Evolutionary conservation across 2,329 filamentous ascomycete species (phyloP), one percentile per base, ranked within the genome.

Genomic region (Calonectria hawksworthii): DNA sequence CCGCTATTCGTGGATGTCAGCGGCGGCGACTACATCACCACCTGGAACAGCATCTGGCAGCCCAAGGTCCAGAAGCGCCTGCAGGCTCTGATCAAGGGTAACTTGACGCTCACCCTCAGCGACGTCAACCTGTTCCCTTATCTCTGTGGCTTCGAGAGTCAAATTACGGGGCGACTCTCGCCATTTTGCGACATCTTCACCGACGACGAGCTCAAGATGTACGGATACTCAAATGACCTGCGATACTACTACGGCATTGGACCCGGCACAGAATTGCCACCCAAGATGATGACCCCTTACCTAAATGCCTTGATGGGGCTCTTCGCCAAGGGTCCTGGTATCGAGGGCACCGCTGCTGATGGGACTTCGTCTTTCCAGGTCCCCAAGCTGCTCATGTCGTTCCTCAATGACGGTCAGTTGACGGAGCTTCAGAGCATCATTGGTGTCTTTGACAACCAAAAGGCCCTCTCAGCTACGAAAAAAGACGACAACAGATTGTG

Each of bases 141-240:
- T 78, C 86, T 94, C n/a, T 95, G 93, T 78, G 93, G 92, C 5
- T 94, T 93, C 74, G 93, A 95, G 79, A 92, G 89, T 4, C 93
- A 94, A 79, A 93, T 94, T 76, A 91, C 87, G 0, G 92, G 93
- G 1, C 85, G 84, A 2, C 82, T 90, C 5, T 93, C 91, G 6
- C 90, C 92, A 0, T 94, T 91, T 86, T 94, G 93, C 81, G 85
- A 86, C 66, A 86, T 93, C 21, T 92, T 93, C 78, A 92, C 89
- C 4, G 86, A 92, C 41, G 86, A 90, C 3, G 93, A 94, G 82
- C 87, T 93, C 70, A 85, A 89, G 36, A 84, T 90, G 77, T 94
- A 94, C 77, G 92, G 94, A 79, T 94, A 94, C 81, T 87, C 88
- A 2, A 92, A 94, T 76, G 93, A 94, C 79, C 84, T 94, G 50